Percentiles rank a stretch among this genome's conserved stretches.
Evolutionary conservation across 2,329 filamentous ascomycete genomes (phyloP).

Genomic region (Tolypocladium ovalisporum): DNA sequence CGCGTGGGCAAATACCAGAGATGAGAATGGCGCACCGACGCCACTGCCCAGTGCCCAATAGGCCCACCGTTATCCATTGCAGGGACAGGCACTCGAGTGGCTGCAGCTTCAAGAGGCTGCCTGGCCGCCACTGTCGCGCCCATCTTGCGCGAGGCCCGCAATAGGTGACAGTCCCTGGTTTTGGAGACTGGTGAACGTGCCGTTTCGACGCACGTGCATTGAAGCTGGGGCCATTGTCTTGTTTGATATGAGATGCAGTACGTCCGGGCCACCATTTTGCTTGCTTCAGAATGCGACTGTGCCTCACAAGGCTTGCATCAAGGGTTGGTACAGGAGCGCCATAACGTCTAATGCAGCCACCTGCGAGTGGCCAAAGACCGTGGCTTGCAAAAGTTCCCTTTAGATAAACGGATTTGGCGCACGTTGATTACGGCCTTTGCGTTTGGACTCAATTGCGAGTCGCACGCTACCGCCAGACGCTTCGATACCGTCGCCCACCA

Average conservation of each 20-base stretch:
- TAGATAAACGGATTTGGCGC: background rate
- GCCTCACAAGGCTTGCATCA: background rate
- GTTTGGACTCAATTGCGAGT: background rate
- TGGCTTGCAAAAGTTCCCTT: background rate
- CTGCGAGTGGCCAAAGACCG: background rate
- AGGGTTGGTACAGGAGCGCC: background rate
- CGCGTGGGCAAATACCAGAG: background rate
- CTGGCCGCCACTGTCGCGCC: background rate
- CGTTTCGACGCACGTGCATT: background rate
- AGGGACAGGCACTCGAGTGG: background rate
- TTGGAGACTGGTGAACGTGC: background rate
- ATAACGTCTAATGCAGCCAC: background rate
- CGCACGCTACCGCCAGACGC: background rate
- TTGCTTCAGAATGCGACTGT: background rate
- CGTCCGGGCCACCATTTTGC: too few species aligned
- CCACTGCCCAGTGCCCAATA: background rate
- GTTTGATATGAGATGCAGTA: background rate
- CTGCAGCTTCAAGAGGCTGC: background rate
- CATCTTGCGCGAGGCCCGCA: background rate
- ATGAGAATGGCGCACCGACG: background rate
- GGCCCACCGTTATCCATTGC: background rate
- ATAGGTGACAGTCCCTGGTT: background rate
- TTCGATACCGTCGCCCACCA: background rate
- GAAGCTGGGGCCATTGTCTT: too few species aligned
- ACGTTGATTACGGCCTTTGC: background rate